A percentile compares a stretch with the other conserved stretches of the same genome.
Conservation (phyloP, 2,329 filamentous ascomycete species). For the Ceratocystis eucalypticola region DNA sequence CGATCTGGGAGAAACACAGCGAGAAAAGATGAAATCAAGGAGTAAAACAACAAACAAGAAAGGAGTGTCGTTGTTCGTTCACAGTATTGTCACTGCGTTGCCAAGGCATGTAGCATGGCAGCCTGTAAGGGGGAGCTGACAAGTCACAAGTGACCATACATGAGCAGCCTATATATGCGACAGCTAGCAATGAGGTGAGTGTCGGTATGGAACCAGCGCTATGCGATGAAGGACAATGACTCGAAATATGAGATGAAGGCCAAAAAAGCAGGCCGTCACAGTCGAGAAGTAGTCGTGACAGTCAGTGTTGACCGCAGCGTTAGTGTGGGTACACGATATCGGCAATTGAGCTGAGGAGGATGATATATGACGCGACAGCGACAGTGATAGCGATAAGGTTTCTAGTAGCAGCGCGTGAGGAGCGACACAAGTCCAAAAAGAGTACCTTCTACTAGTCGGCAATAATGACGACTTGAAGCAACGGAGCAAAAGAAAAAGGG, state of each 20-base stretch:
- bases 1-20: neutral
- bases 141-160: constrained; percentile 13
- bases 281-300: neutral
- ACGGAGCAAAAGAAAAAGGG: neutral
- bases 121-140: constrained; percentile 8
- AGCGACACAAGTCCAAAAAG: neutral
- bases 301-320: neutral
- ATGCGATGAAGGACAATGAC: neutral
- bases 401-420: neutral
- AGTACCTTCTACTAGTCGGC: neutral
- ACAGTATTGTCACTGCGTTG: constrained; percentile 10
- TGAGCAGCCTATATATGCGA: constrained; percentile 3
- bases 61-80: neutral
- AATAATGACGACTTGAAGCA: neutral
- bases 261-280: neutral
- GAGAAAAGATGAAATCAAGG: neutral
- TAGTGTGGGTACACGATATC: neutral
- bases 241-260: neutral
- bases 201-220: neutral
- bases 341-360: neutral
- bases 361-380: neutral
- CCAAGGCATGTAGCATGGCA: constrained; percentile 13
- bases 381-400: neutral
- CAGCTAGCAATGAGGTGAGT: neutral
- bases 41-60: neutral